A percentile compares a stretch with the other conserved stretches of the same genome.
These are phyloP conservation scores for Lyophyllum atratum DNA, from an alignment of 768 basidiomycete species.

Conservation along the genomic window DNA sequence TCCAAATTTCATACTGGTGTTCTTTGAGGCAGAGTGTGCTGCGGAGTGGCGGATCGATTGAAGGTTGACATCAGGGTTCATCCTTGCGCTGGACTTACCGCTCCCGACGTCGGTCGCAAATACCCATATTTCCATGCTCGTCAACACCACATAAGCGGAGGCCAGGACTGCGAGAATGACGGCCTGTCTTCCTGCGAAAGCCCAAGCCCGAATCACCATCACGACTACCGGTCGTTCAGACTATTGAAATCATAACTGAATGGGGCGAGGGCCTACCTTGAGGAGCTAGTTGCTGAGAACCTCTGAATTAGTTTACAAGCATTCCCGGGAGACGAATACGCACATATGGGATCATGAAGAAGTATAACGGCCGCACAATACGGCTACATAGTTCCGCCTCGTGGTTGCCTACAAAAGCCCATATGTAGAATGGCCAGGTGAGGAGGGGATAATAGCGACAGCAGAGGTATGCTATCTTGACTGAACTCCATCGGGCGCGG, in stretches of 20 bases:
- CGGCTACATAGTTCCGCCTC: conserved; percentile 15
- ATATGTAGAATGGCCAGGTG: conserved; percentile 23
- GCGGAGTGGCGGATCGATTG: neutral
- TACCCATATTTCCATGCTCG: conserved; percentile 23
- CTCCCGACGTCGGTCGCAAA: conserved; percentile 17
- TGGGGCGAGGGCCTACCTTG: conserved; percentile 15
- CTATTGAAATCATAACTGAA: too few species aligned
- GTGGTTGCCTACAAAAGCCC: conserved; percentile 25
- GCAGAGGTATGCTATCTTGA: conserved; percentile 23
- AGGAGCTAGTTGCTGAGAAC: conserved; percentile 18
- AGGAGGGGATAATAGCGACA: conserved; percentile 30
- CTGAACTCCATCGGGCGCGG: conserved; percentile 19
- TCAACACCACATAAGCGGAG: conserved; percentile 15
- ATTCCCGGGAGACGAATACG: neutral
- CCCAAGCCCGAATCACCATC: conserved; percentile 25
- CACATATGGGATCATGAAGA: conserved; percentile 24
- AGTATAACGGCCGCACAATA: conserved; percentile 21
- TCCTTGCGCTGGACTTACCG: conserved; percentile 11
- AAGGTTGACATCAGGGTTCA: neutral
- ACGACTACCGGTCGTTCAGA: too few species aligned
- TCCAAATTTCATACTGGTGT: conserved; percentile 7
- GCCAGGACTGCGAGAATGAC: conserved; percentile 10
- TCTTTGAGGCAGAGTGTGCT: neutral
- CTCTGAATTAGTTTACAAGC: neutral
- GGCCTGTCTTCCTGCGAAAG: conserved; percentile 24